Evolutionary conservation across 1,284 basidiomycete genomes (phyloP).

Genomic region (Rhodotorula sp.): DNA sequence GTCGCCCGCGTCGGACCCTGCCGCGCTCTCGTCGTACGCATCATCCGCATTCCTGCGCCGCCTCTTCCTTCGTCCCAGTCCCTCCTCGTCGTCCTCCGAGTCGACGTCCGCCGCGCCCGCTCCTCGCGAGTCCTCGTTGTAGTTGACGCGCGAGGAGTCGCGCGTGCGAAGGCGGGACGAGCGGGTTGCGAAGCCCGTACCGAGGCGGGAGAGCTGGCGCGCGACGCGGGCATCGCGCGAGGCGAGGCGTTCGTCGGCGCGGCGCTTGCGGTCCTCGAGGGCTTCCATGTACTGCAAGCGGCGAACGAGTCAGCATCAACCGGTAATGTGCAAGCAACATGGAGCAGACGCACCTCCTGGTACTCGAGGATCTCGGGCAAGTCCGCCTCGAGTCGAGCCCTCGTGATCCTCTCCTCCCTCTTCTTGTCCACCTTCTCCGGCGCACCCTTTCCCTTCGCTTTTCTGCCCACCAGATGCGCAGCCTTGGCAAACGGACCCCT

Average conservation of each 20-base stretch:
- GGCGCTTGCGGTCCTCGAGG: neutral
- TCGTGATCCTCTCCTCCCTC: conserved; percentile 19
- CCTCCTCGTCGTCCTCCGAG: conserved; percentile 5
- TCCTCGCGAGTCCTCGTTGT: conserved; percentile 8
- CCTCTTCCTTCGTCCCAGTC: neutral
- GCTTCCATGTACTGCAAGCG: conserved; percentile 6
- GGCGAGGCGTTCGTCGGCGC: conserved; percentile 21
- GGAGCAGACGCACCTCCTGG: conserved; percentile 17
- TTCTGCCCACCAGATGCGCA: neutral
- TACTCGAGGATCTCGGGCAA: conserved; percentile 5
- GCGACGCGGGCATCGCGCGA: conserved; percentile 14
- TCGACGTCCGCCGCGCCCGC: neutral
- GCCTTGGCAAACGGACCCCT: conserved; percentile 8
- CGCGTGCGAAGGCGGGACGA: conserved; percentile 13
- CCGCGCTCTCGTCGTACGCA: neutral
- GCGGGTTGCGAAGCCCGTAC: conserved; percentile 9
- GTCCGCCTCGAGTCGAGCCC: conserved; percentile 23
- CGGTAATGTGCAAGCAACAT: no score
- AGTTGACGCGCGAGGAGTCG: conserved; percentile 6
- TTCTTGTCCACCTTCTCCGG: conserved; percentile 3
- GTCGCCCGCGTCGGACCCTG: conserved; percentile 3
- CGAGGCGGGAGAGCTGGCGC: conserved; percentile 2
- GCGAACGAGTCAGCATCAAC: neutral
- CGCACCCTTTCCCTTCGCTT: conserved; percentile 12
- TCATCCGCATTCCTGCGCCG: neutral